Conservation (phyloP, 129 eudicot species). For the Deinandra increscens region DNA sequence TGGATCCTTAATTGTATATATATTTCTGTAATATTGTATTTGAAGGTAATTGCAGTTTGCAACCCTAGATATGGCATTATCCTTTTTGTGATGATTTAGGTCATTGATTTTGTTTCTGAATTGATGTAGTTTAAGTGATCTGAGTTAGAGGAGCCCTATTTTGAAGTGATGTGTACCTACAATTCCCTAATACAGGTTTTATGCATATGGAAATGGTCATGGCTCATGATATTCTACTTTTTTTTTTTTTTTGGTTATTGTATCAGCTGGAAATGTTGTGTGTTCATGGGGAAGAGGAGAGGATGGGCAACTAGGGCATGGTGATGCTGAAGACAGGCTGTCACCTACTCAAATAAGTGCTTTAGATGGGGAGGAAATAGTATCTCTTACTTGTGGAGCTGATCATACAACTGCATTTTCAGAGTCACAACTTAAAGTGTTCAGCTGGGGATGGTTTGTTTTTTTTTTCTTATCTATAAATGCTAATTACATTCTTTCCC, state of each 20-base stretch:
- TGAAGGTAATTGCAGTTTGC: background rate
- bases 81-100: too few relatives aligned
- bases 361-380: constrained; percentile 67
- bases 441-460: constrained; percentile 98
- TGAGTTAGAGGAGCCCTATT: too few relatives aligned
- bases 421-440: constrained; percentile 58
- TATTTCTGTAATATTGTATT: background rate
- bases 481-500: background rate
- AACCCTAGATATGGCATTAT: background rate
- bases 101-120: too few relatives aligned
- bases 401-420: constrained; percentile 95
- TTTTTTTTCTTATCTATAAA: constrained; percentile 30
- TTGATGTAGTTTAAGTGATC: too few relatives aligned
- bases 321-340: constrained; percentile 93
- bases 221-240: background rate
- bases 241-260: background rate
- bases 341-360: constrained; percentile 89
- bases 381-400: constrained; percentile 90
- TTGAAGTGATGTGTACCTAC: too few relatives aligned
- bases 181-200: too few relatives aligned
- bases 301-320: constrained; percentile 96
- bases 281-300: constrained; percentile 99
- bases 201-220: background rate
- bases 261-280: constrained; percentile 83
- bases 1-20: background rate